Evolutionary conservation across 2,329 filamentous ascomycete species (phyloP).

Genomic region (Nakataea oryzae): DNA sequence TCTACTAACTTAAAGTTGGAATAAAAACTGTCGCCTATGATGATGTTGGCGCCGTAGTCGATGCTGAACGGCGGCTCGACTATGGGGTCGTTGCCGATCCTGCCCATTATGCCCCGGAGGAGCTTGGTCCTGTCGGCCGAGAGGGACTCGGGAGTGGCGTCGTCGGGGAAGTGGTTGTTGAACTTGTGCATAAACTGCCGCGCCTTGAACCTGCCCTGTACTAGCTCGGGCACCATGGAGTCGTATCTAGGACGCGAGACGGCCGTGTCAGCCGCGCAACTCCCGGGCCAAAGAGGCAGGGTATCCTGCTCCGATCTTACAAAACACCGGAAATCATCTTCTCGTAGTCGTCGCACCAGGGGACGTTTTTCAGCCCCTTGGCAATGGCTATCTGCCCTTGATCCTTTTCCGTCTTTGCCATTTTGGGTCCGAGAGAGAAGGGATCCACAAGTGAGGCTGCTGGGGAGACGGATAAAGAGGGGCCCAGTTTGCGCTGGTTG

Average conservation of each 20-base stretch:
- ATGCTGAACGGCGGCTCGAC: constrained; percentile 52
- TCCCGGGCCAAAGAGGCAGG: not conserved
- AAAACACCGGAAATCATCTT: constrained; percentile 55
- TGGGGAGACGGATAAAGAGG: not conserved
- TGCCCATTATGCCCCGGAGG: constrained; percentile 37
- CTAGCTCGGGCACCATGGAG: constrained; percentile 33
- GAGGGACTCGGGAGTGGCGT: constrained; percentile 28
- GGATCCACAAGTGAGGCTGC: not conserved
- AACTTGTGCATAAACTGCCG: constrained; percentile 46
- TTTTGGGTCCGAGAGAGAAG: not conserved
- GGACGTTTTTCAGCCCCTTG: constrained; percentile 36
- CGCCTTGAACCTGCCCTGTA: constrained; percentile 39
- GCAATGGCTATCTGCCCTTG: constrained; percentile 16
- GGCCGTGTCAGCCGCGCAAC: not conserved
- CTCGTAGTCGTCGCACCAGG: constrained; percentile 51
- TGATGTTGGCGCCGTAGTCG: constrained; percentile 58
- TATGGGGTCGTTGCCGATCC: constrained; percentile 38
- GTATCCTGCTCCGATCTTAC: constrained; percentile 21
- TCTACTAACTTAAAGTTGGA: constrained; percentile 42
- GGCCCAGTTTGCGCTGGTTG: not conserved
- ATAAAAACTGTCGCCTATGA: constrained; percentile 52
- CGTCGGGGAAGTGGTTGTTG: constrained; percentile 48
- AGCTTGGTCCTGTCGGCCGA: constrained; percentile 28
- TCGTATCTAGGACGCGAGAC: constrained; percentile 32
- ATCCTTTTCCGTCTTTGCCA: constrained; percentile 1